Base-by-base conservation (phyloP, 1,139 yeast genomes). In the Saccharomyces hybrid region DNA sequence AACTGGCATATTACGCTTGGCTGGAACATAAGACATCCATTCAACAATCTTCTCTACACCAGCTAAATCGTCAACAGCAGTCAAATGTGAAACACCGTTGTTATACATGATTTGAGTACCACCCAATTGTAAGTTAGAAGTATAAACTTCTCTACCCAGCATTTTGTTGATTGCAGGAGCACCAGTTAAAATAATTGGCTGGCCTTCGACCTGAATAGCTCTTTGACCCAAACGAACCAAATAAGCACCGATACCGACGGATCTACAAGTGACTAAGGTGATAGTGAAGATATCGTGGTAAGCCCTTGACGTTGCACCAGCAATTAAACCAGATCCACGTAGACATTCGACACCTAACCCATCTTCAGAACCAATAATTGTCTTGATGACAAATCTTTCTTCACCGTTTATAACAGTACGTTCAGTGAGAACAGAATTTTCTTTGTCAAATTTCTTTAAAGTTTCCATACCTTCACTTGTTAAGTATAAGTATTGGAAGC, bases 221-320 rank as follows among this genome's bases (percentile, higher is more conserved):
- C 99, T 88, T 79, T 93, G 98, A 69, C 99, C 99, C 62, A 93
- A 81, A 75, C 99, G 86, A 49, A 93, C 99, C 71, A 93, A 80
- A 71, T 93, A 93, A 50, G 99, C 99, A 79, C 99, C 99, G 73
- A 93, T 93, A 84, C 99, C 99, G 67, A 93, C 99, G 50, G 98
- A 90, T 79, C 99, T 85, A 77, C 98, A 91, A 25, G 99, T 93
- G 54, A 93, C 99, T 72, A 93, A 79, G 26, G 99, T 93, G 59
- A 91, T 84, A 32, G 99, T 93, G 78, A 93, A 93, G 61, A 93
- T 93, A 70, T 93, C 99, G 73, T 88, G 88, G 81, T 93, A 93
- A 42, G 99, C 99, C 72, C 90, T 86, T 5, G 97, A 88, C 52
- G 99, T 93, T 47, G 96, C 97, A 74, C 99, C 99, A 34, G 99